Base-by-base conservation (phyloP, 2,329 filamentous ascomycete species). In the Colletotrichum spaethianum region DNA sequence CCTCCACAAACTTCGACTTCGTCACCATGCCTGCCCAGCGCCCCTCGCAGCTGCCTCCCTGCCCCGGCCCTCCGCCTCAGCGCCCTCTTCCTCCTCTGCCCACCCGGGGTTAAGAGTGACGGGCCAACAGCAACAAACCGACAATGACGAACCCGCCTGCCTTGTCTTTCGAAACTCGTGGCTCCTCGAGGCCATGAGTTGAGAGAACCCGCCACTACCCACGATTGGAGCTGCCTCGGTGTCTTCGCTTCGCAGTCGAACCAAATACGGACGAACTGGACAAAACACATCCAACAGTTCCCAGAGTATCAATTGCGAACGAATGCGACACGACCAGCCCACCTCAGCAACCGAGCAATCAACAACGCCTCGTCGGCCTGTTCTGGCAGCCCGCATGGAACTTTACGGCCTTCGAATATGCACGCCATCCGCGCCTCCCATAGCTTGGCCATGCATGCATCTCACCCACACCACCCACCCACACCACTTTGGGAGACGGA, bases 31-130 rank as follows among this genome's bases (percentile, higher is more conserved):
- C 88, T 82, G 84, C 87, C 75, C 88, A 90, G 82, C 88, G 90
- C 80, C 90, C 90, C 74, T 90, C 89, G 76, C 89, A 91, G 79
- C 88, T 92, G 75, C 90, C 90, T 84, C 90, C 90, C 76, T 92
- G 90, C 88, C 90, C 90, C 66, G 90, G 90, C 77, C 90, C 90
- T 73, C 90, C 90, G 78, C 90, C 90, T 74, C 89, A 87, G 82
- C 86, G 90, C 67, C 90, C 90, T 82, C 88, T 92, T 65, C 90
- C 90, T 81, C 88, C 90, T 82, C 87, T 92, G 74, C 90, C 90
- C 80, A 91, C 90, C 84, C 85, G 87, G 78, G 85, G 83, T 76
- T 90, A 89, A 77, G 56, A 63, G 42, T 42, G 31, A 20, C 67
- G 7, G 28, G 52, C 44, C 57, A 46, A 40, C 9, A 55, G 70